Evolutionary conservation across 208 protist species (phyloP), one percentile per base, ranked within the genome.

Genomic region (Leishmania amazonensis): DNA sequence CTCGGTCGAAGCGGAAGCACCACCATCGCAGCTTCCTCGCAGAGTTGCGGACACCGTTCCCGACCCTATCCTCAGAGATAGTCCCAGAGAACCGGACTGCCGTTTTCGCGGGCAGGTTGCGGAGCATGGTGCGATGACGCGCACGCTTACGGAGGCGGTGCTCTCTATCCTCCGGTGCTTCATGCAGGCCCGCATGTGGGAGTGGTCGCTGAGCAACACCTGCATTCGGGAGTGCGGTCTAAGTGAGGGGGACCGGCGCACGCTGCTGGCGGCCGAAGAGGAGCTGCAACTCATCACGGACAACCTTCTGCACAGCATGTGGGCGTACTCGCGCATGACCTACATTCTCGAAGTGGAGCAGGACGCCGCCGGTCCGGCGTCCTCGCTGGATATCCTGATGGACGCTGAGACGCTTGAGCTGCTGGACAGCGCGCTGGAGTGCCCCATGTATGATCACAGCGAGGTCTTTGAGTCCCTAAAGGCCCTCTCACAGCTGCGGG

Each of bases 1-100:
- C 42, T 31, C 45, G 24, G 45, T 53, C 42, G 47, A 74, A 35
- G 24, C 4, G 9, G 40, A 31, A 15, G 21, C 70, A 74, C 79
- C 91, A 94, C 76, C 40, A 90, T 9, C 94, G 92, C 65, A 88
- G 91, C 35, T 67, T 93, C 42, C 85, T 95, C 38, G 95, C 94
- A 57, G 76, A 70, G 31, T 85, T 90, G 54, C 88, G 91, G 11
- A 78, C 47, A 53, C 49, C 7, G 24, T 42, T 8, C 19, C n/a
- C 9, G 83, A 87, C 38, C 78, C 80, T 6, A 80, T 73, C 24
- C 72, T 80, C 38, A 53, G 31, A 13, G 70, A 83, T 45, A 74
- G 73, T 17, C 8, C 82, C 24, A 19, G 40, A n/a, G 86, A 85
- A 31, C 51, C 81, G 4, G 81, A 86, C 57, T 73, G 57, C 54